Conservation (phyloP, 192 early-diverging fungal species). For the Backusella westeae region DNA sequence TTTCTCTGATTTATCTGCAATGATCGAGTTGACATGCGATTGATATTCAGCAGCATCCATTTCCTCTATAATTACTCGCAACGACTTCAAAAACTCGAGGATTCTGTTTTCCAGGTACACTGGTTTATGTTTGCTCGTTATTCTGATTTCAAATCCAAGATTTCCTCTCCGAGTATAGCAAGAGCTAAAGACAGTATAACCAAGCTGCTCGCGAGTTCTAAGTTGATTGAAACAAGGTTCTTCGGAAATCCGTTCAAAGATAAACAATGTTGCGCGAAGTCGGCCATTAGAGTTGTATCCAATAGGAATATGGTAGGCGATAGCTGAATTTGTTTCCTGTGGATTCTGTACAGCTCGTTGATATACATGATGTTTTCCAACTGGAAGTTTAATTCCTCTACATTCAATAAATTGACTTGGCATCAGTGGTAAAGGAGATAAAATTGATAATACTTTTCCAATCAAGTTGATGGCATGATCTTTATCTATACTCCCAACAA, state of each 20-base stretch:
- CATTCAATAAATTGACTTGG: conserved; percentile 34
- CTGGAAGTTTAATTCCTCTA: conserved; percentile 38
- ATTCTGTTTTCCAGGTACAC: conserved; percentile 71
- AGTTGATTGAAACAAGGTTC: conserved; percentile 91
- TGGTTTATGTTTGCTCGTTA: conserved; percentile 83
- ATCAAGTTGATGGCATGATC: conserved; percentile 52
- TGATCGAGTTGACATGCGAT: conserved; percentile 64
- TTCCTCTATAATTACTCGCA: conserved; percentile 38
- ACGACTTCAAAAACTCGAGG: conserved; percentile 56
- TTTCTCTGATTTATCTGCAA: conserved; percentile 63
- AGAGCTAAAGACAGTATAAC: conserved; percentile 61
- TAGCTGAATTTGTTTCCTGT: conserved; percentile 80
- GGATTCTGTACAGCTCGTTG: conserved; percentile 53
- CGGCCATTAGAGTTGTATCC: conserved; percentile 49
- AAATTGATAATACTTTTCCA: conserved; percentile 44
- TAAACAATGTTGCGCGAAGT: conserved; percentile 50
- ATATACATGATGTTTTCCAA: conserved; percentile 32
- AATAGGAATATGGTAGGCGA: conserved; percentile 74
- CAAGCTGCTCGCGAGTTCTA: conserved; percentile 81
- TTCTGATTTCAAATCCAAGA: conserved; percentile 64
- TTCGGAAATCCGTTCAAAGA: conserved; percentile 69
- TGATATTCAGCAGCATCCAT: conserved; percentile 67
- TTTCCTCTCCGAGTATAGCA: conserved; percentile 48
- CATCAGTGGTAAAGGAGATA: conserved; percentile 55
- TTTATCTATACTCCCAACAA: conserved; percentile 72